A percentile compares a stretch with the other conserved stretches of the same genome.
phyloP scores from a whole-genome alignment of 192 early-diverging fungal species.

The Podila epicladia region DNA sequence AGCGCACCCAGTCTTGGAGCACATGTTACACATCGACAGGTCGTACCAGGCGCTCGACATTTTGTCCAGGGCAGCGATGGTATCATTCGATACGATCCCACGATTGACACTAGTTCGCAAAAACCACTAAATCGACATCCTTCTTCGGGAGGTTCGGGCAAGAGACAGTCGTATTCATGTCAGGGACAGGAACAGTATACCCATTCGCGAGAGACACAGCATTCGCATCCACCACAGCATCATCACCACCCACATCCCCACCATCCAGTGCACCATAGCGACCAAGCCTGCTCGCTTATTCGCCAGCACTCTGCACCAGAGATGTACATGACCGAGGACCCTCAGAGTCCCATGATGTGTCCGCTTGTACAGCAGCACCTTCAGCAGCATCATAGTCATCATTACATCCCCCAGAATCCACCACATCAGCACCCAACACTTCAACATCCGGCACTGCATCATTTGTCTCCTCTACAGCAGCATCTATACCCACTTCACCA shows the following conservation, averaged over 20 bases:
- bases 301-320: not conserved
- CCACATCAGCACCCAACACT: not conserved
- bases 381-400: constrained; percentile 1
- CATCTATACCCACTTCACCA: not conserved
- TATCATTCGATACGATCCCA: no score
- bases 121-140: no score
- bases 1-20: no score
- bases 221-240: not conserved
- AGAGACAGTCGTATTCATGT: not conserved
- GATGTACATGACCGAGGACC: not conserved
- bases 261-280: not conserved
- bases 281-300: not conserved
- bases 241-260: not conserved
- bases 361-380: not conserved
- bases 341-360: not conserved
- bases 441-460: not conserved
- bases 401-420: constrained; percentile 2
- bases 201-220: not conserved
- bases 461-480: not conserved
- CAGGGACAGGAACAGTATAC: constrained; percentile 7
- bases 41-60: no score
- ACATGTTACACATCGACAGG: no score
- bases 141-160: no score
- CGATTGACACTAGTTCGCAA: no score
- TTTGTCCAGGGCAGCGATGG: no score